A percentile compares a stretch with the other conserved stretches of the same genome.
Evolutionary conservation across 139 green algal genomes (phyloP).

Genomic region (Dunaliella sp.): DNA sequence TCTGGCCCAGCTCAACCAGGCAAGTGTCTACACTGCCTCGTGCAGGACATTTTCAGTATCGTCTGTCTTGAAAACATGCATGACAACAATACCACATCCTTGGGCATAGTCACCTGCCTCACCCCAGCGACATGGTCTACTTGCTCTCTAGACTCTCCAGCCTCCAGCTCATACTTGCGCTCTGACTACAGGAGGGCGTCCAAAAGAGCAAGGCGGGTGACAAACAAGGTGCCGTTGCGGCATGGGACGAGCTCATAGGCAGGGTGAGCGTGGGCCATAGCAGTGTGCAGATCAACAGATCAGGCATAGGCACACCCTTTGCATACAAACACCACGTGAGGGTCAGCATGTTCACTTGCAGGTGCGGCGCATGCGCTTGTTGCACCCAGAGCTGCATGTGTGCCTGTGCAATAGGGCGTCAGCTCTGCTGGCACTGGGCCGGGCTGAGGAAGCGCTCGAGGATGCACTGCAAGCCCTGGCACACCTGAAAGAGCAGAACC

Average conservation of each 20-base stretch:
- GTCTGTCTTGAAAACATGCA: too few relatives aligned
- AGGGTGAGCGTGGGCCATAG: neutral
- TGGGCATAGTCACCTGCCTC: too few relatives aligned
- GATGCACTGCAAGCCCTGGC: conserved; percentile 31
- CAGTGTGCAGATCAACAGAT: neutral
- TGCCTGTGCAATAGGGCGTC: conserved; percentile 15
- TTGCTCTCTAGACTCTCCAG: too few relatives aligned
- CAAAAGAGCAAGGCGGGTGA: neutral
- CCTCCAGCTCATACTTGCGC: neutral
- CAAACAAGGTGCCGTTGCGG: neutral
- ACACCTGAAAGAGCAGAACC: conserved; percentile 37
- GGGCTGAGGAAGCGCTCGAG: conserved; percentile 34
- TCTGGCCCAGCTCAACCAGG: neutral
- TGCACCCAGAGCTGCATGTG: conserved; percentile 13
- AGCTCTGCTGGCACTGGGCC: conserved; percentile 54
- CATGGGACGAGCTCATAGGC: neutral
- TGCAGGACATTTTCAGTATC: too few relatives aligned
- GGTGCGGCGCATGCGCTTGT: neutral
- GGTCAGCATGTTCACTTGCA: neutral
- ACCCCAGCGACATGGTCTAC: too few relatives aligned
- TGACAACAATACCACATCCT: too few relatives aligned
- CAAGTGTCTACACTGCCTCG: too few relatives aligned
- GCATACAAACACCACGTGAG: neutral
- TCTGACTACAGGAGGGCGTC: neutral
- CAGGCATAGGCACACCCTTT: neutral